phyloP scores from a whole-genome alignment of 768 basidiomycete genomes.

The Agrocybe chaxingu region DNA sequence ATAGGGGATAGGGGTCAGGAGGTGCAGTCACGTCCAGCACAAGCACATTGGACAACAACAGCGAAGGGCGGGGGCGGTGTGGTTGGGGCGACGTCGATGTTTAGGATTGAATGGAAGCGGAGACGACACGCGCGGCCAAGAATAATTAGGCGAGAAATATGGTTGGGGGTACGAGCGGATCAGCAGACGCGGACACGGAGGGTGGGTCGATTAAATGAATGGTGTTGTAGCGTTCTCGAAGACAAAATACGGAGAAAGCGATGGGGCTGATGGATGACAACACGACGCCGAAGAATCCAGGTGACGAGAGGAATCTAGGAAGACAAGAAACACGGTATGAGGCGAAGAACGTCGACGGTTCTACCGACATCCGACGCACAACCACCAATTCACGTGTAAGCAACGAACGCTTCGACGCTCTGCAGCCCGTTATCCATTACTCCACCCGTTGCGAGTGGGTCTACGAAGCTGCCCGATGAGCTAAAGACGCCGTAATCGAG shows the following conservation, averaged over 20 bases:
- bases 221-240: background rate
- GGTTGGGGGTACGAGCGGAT: background rate
- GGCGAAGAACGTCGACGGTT: background rate
- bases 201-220: background rate
- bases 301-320: background rate
- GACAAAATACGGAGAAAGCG: background rate
- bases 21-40: no score
- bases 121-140: no score
- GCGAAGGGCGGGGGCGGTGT: no score
- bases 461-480: slow-evolving; percentile 10
- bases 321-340: background rate
- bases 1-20: no score
- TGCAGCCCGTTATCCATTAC: slow-evolving; percentile 19
- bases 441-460: slow-evolving; percentile 7
- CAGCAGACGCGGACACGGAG: no score
- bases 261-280: background rate
- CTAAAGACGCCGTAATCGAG: slow-evolving; percentile 13
- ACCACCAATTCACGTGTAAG: slow-evolving; percentile 13
- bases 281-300: background rate
- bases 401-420: slow-evolving; percentile 14
- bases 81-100: no score
- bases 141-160: no score
- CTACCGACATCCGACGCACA: background rate
- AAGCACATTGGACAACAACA: no score
- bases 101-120: no score